phyloP scores from a whole-genome alignment of 495 filamentous ascomycete genomes.

The Penicillium longicatenatum region DNA sequence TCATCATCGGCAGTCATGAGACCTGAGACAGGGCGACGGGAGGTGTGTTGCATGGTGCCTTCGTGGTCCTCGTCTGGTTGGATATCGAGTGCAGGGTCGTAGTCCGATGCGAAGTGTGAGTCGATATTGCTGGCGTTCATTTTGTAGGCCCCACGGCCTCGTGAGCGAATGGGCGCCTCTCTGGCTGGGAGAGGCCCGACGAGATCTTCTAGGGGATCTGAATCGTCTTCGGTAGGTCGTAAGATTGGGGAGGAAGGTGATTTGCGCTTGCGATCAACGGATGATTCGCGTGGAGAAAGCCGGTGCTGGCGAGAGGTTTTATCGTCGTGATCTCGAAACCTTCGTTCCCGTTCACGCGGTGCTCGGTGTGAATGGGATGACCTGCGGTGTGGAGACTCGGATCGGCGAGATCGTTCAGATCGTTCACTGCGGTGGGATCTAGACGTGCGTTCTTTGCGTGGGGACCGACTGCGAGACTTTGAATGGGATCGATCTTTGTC shows the following conservation, averaged over 20 bases:
- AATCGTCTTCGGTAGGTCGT: slow-evolving; percentile 45
- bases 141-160: slow-evolving; percentile 74
- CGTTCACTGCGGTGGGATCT: slow-evolving; percentile 28
- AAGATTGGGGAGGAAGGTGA: slow-evolving; percentile 3
- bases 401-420: slow-evolving; percentile 32
- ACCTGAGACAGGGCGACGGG: slow-evolving; percentile 41
- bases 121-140: slow-evolving; percentile 69
- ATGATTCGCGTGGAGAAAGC: slow-evolving; percentile 7
- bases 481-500: slow-evolving; percentile 31
- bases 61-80: slow-evolving; percentile 53
- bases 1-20: slow-evolving; percentile 59
- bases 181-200: slow-evolving; percentile 77
- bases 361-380: slow-evolving; percentile 29
- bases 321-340: slow-evolving; percentile 4
- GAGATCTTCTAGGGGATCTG: slow-evolving; percentile 76
- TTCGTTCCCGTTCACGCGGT: slow-evolving; percentile 17
- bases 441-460: slow-evolving; percentile 23
- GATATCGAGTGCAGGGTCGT: slow-evolving; percentile 75
- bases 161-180: slow-evolving; percentile 49
- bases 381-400: slow-evolving; percentile 25
- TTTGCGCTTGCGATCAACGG: slow-evolving; percentile 5
- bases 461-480: slow-evolving; percentile 39
- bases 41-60: slow-evolving; percentile 23
- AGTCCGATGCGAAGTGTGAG: slow-evolving; percentile 71
- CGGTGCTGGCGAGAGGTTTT: slow-evolving; percentile 16